These are phyloP conservation scores for Naganishia vaughanmartiniae DNA, from an alignment of 768 basidiomycete genomes.

Conservation along the genomic window DNA sequence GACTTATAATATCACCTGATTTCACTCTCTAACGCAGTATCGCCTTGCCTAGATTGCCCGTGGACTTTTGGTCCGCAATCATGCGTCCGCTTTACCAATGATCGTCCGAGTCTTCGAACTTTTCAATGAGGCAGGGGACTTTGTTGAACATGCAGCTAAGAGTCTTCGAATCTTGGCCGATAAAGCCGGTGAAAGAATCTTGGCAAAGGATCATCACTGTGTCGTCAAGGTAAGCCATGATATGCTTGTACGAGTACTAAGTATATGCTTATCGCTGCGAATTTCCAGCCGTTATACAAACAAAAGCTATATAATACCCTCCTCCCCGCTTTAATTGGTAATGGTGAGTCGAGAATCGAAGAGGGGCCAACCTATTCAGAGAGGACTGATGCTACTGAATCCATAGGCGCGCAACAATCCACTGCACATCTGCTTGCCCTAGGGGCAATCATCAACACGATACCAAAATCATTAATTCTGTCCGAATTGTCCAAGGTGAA, in stretches of 20 bases:
- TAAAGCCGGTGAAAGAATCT: conserved; percentile 60
- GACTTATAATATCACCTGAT: too few relatives aligned
- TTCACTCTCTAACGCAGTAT: neutral
- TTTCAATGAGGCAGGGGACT: conserved; percentile 56
- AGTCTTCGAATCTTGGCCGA: conserved; percentile 65
- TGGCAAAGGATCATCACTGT: conserved; percentile 76
- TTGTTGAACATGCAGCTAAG: conserved; percentile 73
- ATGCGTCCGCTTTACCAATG: conserved; percentile 61
- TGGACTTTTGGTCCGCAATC: conserved; percentile 72
- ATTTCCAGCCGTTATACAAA: conserved; percentile 52
- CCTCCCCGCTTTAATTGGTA: conserved; percentile 70
- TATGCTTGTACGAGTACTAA: neutral
- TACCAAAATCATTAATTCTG: conserved; percentile 72
- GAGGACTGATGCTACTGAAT: neutral
- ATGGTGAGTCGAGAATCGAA: conserved; percentile 55
- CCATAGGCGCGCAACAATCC: conserved; percentile 55
- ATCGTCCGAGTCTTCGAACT: conserved; percentile 67
- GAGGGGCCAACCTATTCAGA: neutral
- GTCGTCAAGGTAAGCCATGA: conserved; percentile 66
- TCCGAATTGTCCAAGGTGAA: conserved; percentile 60
- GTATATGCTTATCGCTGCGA: neutral
- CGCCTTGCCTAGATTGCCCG: conserved; percentile 65
- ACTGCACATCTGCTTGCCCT: conserved; percentile 75
- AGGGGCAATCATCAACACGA: conserved; percentile 71
- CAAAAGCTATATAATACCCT: conserved; percentile 64